Base-by-base conservation (phyloP, 768 basidiomycete species). In the Trichaptum fuscoviolaceum region DNA sequence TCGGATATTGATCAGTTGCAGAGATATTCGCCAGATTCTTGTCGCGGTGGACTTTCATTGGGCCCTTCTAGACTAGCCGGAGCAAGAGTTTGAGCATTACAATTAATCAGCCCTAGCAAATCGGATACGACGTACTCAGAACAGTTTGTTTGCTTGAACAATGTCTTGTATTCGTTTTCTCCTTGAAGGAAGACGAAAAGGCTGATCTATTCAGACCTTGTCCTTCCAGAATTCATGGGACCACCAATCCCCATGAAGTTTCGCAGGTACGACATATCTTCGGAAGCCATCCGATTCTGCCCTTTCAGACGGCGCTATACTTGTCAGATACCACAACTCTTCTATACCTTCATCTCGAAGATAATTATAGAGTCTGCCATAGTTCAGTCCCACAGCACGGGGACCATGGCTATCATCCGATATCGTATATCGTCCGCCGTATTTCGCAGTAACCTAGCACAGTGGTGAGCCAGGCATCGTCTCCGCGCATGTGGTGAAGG, bases 361-460 rank as follows among this genome's bases (percentile, higher is more conserved):
- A 76, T 98, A 99, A 12, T 81, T 80, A 61, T 79, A 80, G 68
- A 91, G 76, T 23, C 83, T 81, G 65, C 78, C 72, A 71, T 98
- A 99, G 75, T 98, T 94, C 66, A 94, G 80, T 0, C 95, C 95
- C 64, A 99, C 95, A 9, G 87, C 87, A 34, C 87, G 85, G 1
- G 94, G 91, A 0, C 93, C 95, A 72, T 99, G 97, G 64, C 95
- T 96, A 77, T 99, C 97, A 74, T 99, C 97, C 6, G 96, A 99
- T 27, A 99, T 82, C 23, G 89, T 85, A 69, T 97, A 86, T 25
- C 86, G 85, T 2, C 96, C 97, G 10, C 83, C 85, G 62, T 82
- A 76, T 58, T 81, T 73, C n/a, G 86, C 70, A 66, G 98, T 91
- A 25, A 90, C 72, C 96, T 98, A 73, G 30, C 64, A 35, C 57